These are phyloP conservation scores for Dichomitus squalens DNA, from an alignment of 1,284 basidiomycete genomes.

Conservation along the genomic window DNA sequence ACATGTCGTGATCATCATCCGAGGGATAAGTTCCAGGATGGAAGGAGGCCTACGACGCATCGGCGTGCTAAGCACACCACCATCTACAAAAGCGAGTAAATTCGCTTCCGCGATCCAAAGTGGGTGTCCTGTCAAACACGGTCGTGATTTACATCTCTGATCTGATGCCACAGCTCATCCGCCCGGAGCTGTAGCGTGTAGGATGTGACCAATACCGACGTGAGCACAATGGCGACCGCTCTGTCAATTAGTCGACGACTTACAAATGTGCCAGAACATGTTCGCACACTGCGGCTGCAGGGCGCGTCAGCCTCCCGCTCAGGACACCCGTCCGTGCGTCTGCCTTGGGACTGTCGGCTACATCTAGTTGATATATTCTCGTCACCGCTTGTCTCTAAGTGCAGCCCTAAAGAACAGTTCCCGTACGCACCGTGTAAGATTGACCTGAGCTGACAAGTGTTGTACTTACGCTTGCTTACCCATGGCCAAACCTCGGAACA, in stretches of 20 bases:
- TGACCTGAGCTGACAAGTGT: no score
- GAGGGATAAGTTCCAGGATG: slow-evolving; percentile 1
- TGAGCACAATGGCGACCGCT: not conserved
- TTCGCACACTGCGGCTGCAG: no score
- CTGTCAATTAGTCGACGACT: not conserved
- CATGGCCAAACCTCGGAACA: not conserved
- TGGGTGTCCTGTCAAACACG: not conserved
- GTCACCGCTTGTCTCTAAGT: not conserved
- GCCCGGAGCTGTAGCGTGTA: no score
- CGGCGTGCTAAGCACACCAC: not conserved
- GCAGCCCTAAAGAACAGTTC: not conserved
- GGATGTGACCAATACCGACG: not conserved
- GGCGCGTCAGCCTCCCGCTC: no score
- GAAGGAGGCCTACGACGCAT: not conserved
- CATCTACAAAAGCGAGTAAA: not conserved
- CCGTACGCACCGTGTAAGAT: no score
- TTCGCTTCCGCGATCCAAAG: not conserved
- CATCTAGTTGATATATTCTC: no score
- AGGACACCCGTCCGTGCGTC: no score
- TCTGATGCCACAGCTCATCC: not conserved
- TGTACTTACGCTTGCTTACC: not conserved
- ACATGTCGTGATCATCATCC: not conserved
- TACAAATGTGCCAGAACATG: no score
- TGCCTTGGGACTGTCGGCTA: no score
- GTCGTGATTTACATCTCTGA: not conserved